These are phyloP conservation scores for Lachnellula arida DNA, from an alignment of 2,329 filamentous ascomycete genomes.

Conservation along the genomic window DNA sequence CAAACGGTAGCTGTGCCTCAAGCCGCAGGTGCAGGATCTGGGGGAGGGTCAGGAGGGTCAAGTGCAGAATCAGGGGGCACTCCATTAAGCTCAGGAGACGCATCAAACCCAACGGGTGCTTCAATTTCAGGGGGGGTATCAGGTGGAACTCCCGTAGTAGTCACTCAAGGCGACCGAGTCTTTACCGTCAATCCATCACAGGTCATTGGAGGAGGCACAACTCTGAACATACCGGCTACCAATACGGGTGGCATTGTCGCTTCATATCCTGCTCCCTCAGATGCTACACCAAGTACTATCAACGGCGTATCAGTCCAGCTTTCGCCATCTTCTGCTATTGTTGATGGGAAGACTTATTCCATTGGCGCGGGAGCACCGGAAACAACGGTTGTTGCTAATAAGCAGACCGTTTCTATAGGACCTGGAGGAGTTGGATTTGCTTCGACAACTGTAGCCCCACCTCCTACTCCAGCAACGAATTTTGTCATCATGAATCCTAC, in stretches of 20 bases:
- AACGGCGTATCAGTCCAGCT: conserved; percentile 17
- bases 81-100: background rate
- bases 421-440: conserved; percentile 20
- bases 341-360: conserved; percentile 20
- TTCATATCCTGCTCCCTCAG: background rate
- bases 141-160: conserved; percentile 1
- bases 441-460: conserved; percentile 19
- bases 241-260: conserved; percentile 8
- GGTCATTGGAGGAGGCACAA: conserved; percentile 20
- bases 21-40: background rate
- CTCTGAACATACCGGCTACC: conserved; percentile 18
- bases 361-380: conserved; percentile 21
- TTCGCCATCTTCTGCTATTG: conserved; percentile 12
- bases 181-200: conserved; percentile 27
- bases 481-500: conserved; percentile 21
- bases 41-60: conserved; percentile 28
- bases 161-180: conserved; percentile 23
- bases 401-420: conserved; percentile 24
- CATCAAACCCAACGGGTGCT: too few relatives aligned
- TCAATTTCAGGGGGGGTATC: too few relatives aligned
- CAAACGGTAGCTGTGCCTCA: conserved; percentile 17
- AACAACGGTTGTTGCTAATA: conserved; percentile 16
- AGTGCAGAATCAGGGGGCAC: background rate
- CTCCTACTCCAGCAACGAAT: conserved; percentile 17
- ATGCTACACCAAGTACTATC: conserved; percentile 16